phyloP scores from a whole-genome alignment of 768 basidiomycete genomes.

The Amyloporia xantha region DNA sequence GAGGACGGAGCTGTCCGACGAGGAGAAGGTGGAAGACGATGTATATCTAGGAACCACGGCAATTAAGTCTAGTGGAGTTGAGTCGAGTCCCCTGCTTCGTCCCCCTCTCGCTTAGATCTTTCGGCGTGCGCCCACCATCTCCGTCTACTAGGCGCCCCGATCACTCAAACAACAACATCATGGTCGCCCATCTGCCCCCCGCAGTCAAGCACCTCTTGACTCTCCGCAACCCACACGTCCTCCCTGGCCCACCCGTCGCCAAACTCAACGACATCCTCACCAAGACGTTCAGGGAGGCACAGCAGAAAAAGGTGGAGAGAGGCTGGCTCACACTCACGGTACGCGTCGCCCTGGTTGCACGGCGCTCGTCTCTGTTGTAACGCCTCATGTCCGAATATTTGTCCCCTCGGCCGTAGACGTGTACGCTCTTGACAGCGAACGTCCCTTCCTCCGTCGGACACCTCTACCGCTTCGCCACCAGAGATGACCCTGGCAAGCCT shows the following conservation, averaged over 20 bases:
- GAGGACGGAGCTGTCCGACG: background rate
- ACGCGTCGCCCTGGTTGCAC: constrained; percentile 18
- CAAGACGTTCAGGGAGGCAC: constrained; percentile 61
- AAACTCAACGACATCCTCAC: constrained; percentile 50
- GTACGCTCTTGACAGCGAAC: constrained; percentile 77
- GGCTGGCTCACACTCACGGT: constrained; percentile 81
- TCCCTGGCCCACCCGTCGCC: constrained; percentile 47
- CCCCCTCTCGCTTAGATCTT: constrained; percentile 1
- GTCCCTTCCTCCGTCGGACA: constrained; percentile 73
- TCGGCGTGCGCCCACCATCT: background rate
- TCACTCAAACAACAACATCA: constrained; percentile 2
- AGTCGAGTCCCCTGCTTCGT: background rate
- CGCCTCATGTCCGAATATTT: background rate
- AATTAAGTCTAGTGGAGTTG: background rate
- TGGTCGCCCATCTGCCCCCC: constrained; percentile 48
- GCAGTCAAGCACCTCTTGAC: constrained; percentile 67
- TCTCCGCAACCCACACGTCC: constrained; percentile 55
- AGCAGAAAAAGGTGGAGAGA: constrained; percentile 55
- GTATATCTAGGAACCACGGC: background rate
- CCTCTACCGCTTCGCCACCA: constrained; percentile 73
- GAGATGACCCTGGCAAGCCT: constrained; percentile 34
- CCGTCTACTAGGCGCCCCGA: constrained; percentile 4
- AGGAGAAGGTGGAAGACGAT: background rate
- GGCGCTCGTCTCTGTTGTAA: background rate
- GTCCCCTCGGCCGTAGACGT: constrained; percentile 45